Evolutionary conservation across 257 asterid species (phyloP), one percentile per base, ranked within the genome.

Genomic region (Solanum microdontum): DNA sequence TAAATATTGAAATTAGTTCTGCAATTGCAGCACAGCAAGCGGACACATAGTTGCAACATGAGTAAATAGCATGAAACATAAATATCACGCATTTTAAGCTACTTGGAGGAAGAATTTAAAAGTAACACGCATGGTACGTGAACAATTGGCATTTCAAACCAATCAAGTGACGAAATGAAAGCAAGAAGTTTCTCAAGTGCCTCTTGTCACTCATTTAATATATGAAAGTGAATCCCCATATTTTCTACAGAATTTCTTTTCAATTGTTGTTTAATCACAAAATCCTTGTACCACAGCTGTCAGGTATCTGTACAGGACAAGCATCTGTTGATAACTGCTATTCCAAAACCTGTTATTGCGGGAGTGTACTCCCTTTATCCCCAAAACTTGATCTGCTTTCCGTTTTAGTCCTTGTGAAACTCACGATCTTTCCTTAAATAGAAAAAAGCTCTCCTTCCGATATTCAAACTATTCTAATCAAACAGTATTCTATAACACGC

Each of bases 1-100:
- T 72, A 68, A 77, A 36, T 87, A 86, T 89, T 32, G 84, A 40
- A 87, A 60, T 86, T 39, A 87, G 68, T 82, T 82, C 45, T 48
- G 69, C 70, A 48, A 3, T 30, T 51, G 85, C 43, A 17, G 12
- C 85, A 30, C 68, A 9, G 26, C 66, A 80, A 40, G 84, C 36
- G 12, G 62, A 77, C 36, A n/a, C 62, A 8, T 80, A 48, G 40
- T 26, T 45, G 68, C 66, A 80, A 80, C 84, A 80, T 45, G 37
- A 40, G 60, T 14, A 80, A 80, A 45, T 80, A 48, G 17, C 33
- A 80, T 17, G 69, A 28, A 80, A 80, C 68, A 80, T 45, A 36
- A 80, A 43, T 45, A 80, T 45, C 40, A 80, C 34, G 11, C 28
- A 80, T 11, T 79, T 24, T 43, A 79, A 40, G 39, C 32, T 45